Base-by-base conservation (phyloP, 2,329 filamentous ascomycete species). In the Chaetomiaceae sp. region DNA sequence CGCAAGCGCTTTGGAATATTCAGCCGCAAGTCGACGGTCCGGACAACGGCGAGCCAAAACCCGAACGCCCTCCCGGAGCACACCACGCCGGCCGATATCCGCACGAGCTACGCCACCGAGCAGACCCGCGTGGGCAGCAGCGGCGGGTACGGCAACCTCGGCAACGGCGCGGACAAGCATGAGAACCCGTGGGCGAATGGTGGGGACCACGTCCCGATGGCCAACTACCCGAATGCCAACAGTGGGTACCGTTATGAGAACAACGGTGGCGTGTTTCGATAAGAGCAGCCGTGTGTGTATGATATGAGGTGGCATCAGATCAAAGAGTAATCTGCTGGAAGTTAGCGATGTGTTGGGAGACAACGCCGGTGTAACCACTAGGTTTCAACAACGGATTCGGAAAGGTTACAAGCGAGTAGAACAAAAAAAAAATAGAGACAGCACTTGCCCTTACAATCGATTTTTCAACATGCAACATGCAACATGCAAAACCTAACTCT, bases 21-120 rank as follows among this genome's bases (percentile, higher is more conserved):
- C 15, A 43, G 53, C 42, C 38, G 49, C n/a, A 51, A 52, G 41
- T 29, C 42, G 26, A 12, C 19, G 22, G 12, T 29, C 11, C 15
- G 18, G 7, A 34, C 32, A 36, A 19, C 38, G 11, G 32, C 36
- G 32, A 26, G 12, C 24, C 45, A 30, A 10, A 39, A 52, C 27
- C 45, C 50, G 27, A 55, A 56, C 37, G 42, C 30, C 15, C 45
- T 58, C 17, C 56, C 56, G 18, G 37, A 34, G 30, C 56, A 58
- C 33, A 27, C 51, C 14, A 45, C 43, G 11, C 56, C 56, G 11
- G 49, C 45, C 12, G 48, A 53, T 17, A 39, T 58, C 17, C 49
- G 52, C 24, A 20, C 42, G 30, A 56, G 54, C 36, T 55, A 53
- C 22, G 40, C 52, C 20, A 56, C 56, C 6, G 54, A 55, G 39